Base-by-base conservation (phyloP, 495 filamentous ascomycete species). In the Massariosphaeria phaeospora region DNA sequence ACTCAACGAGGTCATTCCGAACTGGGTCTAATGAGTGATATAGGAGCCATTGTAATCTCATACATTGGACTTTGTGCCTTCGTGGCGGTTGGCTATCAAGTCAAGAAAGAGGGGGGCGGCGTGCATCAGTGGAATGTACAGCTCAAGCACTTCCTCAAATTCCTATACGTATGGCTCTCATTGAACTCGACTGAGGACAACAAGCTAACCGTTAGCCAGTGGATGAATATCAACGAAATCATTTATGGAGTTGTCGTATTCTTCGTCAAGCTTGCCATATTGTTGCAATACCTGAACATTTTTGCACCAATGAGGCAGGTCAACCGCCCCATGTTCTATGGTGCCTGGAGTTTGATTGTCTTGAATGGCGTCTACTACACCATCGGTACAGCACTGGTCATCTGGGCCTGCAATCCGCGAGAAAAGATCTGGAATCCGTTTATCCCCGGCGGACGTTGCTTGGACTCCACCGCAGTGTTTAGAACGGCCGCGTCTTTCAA, bases 351-450 rank as follows among this genome's bases (percentile, higher is more conserved):
- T 6, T 21, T 68, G 10, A 65, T 66, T 20, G 23, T 39, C 33
- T 27, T 47, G 4, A 66, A 65, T 34, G 24, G 41, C 11, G 12
- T 33, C 15, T 44, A 40, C 30, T 55, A 60, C 39, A 42, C 41
- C 2, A 33, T 33, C 11, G 40, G 55, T 23, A 21, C 55, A n/a
- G 49, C 65, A 26, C 29, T 42, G 1, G 41, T 49, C 35, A 49
- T 57, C 23, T 57, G 48, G n/a, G 44, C 53, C 8, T 57, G 53
- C 36, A 11, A 17, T 31, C 53, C 53, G 5, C 23, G 53, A 25
- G 45, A 48, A 27, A 48, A 50, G 45, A 57, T 49, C 27, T 57
- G 44, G 53, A 57, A 48, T 48, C 35, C 44, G 1, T 8, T 9
- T 13, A 6, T 57, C 2, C 4, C 23, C 13, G 53, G 53, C 4